These are phyloP conservation scores for Sporothrix curviconia DNA, from an alignment of 2,329 filamentous ascomycete genomes.

Conservation along the genomic window DNA sequence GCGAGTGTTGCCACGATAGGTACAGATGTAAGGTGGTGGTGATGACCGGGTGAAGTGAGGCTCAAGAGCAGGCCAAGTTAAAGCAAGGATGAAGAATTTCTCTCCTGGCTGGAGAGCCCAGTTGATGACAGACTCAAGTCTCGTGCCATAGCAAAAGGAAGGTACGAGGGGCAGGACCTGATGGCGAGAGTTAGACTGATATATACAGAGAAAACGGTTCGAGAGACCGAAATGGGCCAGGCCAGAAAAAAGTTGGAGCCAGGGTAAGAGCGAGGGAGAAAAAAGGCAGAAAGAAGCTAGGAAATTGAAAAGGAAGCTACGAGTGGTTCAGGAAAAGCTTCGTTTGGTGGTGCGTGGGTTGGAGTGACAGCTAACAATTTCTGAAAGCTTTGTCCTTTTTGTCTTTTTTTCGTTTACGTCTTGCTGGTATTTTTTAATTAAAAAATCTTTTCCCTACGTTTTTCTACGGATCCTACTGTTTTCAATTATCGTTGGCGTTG, in stretches of 20 bases:
- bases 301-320: slow-evolving; percentile 15
- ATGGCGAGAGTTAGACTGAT: slow-evolving; percentile 19
- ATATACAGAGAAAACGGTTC: slow-evolving; percentile 15
- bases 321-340: slow-evolving; percentile 18
- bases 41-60: slow-evolving; percentile 1
- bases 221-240: slow-evolving; percentile 8
- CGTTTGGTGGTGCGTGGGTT: slow-evolving; percentile 8
- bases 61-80: too few species aligned
- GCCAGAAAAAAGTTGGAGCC: slow-evolving; percentile 5
- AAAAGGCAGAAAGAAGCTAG: slow-evolving; percentile 3
- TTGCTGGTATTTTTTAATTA: too few species aligned
- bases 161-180: slow-evolving; percentile 28
- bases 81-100: slow-evolving; percentile 19
- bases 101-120: slow-evolving; percentile 32
- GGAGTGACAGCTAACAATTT: slow-evolving; percentile 4
- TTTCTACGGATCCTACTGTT: neutral
- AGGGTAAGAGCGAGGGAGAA: slow-evolving; percentile 4
- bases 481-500: neutral
- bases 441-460: neutral
- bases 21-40: neutral
- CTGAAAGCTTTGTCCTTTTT: neutral
- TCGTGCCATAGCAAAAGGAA: slow-evolving; percentile 36
- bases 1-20: neutral
- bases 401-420: slow-evolving; percentile 2
- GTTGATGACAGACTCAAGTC: slow-evolving; percentile 29